phyloP scores from a whole-genome alignment of 768 basidiomycete genomes.

The Daedaleopsis sinensis region DNA sequence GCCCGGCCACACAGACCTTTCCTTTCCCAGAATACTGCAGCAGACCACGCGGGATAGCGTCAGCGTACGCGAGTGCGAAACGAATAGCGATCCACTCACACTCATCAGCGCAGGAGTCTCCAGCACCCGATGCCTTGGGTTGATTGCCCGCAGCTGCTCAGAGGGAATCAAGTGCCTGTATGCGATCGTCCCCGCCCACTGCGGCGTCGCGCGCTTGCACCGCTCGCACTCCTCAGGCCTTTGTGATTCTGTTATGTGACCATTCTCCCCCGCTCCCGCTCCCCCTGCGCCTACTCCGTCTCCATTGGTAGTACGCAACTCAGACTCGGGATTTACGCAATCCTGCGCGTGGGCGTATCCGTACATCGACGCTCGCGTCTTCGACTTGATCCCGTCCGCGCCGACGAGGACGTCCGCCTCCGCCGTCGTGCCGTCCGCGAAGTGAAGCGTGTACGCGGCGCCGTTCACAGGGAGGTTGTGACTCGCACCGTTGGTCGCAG shows the following conservation, averaged over 20 bases:
- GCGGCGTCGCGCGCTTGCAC: slow-evolving; percentile 21
- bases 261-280: no score
- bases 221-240: slow-evolving; percentile 17
- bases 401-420: slow-evolving; percentile 30
- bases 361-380: slow-evolving; percentile 26
- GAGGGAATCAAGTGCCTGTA: slow-evolving; percentile 30
- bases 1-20: slow-evolving; percentile 13
- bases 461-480: not conserved
- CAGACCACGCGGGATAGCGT: no score
- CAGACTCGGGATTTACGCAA: not conserved
- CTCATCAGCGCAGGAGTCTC: slow-evolving; percentile 6
- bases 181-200: slow-evolving; percentile 30
- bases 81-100: not conserved
- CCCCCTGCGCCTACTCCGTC: not conserved
- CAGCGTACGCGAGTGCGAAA: not conserved
- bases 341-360: slow-evolving; percentile 16
- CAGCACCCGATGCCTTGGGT: slow-evolving; percentile 18
- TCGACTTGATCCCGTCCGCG: slow-evolving; percentile 32
- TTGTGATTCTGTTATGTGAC: no score
- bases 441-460: slow-evolving; percentile 20
- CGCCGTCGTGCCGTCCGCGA: slow-evolving; percentile 26
- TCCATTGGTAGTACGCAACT: no score
- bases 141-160: slow-evolving; percentile 21
- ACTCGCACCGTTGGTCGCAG: no score
- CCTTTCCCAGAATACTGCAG: slow-evolving; percentile 24